These are phyloP conservation scores for Megacollybia platyphylla DNA, from an alignment of 1,284 basidiomycete genomes.

Conservation along the genomic window DNA sequence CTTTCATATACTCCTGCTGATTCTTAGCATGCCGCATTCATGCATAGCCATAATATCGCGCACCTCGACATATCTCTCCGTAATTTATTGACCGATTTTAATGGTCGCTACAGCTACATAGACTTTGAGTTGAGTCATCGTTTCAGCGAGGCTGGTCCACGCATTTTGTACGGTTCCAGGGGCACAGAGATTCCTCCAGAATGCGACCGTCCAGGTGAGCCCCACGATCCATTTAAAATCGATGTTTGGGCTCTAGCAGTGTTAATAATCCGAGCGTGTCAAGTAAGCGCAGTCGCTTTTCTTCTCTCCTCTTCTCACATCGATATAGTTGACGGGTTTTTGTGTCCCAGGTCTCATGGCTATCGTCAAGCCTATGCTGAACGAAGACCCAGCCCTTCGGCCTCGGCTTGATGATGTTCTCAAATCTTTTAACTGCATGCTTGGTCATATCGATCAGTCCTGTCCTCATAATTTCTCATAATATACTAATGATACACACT, in stretches of 20 bases:
- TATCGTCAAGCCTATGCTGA: slow-evolving; percentile 44
- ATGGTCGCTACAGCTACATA: slow-evolving; percentile 54
- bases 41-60: slow-evolving; percentile 51
- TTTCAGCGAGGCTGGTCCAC: slow-evolving; percentile 27
- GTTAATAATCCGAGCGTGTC: slow-evolving; percentile 47
- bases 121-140: slow-evolving; percentile 58
- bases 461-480: background rate
- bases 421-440: slow-evolving; percentile 32
- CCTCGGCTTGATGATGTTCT: slow-evolving; percentile 37
- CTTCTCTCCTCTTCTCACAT: slow-evolving; percentile 1
- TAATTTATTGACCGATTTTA: slow-evolving; percentile 54
- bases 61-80: slow-evolving; percentile 61
- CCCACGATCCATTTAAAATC: slow-evolving; percentile 40
- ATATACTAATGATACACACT: background rate
- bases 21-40: slow-evolving; percentile 48
- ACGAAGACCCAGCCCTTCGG: slow-evolving; percentile 32
- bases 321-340: slow-evolving; percentile 35
- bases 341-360: slow-evolving; percentile 42
- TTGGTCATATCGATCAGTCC: slow-evolving; percentile 16
- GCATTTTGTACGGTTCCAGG: slow-evolving; percentile 25
- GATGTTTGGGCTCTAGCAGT: slow-evolving; percentile 61
- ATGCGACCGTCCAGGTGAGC: slow-evolving; percentile 36
- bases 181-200: slow-evolving; percentile 64
- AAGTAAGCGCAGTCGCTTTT: slow-evolving; percentile 26
- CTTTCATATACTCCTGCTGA: background rate